These are phyloP conservation scores for Neurospora intermedia DNA, from an alignment of 495 filamentous ascomycete genomes.

Conservation along the genomic window DNA sequence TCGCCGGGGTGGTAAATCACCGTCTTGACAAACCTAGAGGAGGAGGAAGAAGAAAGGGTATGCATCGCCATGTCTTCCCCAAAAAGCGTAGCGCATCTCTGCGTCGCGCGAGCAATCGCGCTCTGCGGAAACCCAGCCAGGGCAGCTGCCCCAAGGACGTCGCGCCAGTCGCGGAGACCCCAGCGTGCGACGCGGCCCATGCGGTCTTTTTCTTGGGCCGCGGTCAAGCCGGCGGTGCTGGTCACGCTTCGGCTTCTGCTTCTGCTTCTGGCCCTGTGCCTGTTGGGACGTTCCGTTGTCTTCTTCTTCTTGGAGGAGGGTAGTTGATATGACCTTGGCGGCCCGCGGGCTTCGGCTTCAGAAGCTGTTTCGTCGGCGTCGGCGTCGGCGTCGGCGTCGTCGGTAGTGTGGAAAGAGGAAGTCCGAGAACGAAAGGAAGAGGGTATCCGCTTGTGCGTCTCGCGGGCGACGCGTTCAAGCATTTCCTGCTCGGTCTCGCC, in stretches of 20 bases:
- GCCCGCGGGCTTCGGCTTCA: neutral
- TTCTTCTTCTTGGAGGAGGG: neutral
- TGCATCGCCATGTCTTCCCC: conserved; percentile 52
- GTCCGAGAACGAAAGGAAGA: neutral
- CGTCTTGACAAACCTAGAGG: neutral
- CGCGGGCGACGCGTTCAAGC: conserved; percentile 28
- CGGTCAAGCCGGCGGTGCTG: neutral
- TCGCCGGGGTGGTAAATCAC: conserved; percentile 26
- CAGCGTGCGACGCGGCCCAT: conserved; percentile 15
- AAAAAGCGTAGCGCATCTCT: conserved; percentile 63
- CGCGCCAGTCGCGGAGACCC: conserved; percentile 65
- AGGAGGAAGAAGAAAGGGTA: conserved; percentile 26
- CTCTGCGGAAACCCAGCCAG: conserved; percentile 51
- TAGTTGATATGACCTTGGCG: neutral
- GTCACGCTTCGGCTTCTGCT: neutral
- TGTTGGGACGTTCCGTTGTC: neutral
- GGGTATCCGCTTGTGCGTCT: conserved; percentile 17
- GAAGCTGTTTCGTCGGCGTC: neutral
- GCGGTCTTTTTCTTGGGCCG: neutral
- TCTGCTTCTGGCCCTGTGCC: neutral
- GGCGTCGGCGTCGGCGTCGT: neutral
- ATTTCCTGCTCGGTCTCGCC: conserved; percentile 36
- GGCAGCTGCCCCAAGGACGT: conserved; percentile 63
- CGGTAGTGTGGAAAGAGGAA: neutral
- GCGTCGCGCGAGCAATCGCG: conserved; percentile 53